Evolutionary conservation across 2,329 filamentous ascomycete genomes (phyloP), one percentile per base, ranked within the genome.

Genomic region (Bipolaris oryzae): DNA sequence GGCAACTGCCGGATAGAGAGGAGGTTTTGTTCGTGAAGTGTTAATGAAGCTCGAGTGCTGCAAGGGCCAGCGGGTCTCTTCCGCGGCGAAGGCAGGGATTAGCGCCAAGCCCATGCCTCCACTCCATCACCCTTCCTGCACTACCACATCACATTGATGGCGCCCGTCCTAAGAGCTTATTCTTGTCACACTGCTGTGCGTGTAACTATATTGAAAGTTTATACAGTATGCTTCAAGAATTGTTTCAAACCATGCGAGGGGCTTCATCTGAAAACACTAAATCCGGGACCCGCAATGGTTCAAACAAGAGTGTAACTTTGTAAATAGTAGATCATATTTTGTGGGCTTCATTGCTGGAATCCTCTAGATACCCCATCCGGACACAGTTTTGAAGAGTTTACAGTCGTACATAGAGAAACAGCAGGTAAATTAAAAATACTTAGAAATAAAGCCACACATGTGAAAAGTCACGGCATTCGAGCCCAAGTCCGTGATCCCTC

Each of bases 401-500:
- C 52, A 44, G 25, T 50, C 39, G 20, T 50, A 33, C 13, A 7
- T 13, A 34, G 11, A 35, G 18, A 25, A n/a, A 20, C 25, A 41
- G 9, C 20, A 42, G 16, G 31, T 62, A 66, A 65, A 65, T 59
- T 69, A 69, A 56, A 60, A 68, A 69, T 71, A 72, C 69, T 71
- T 54, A 50, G 44, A 52, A 31, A 13, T 31, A 31, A 50, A n/a
- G 44, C 33, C 35, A 34, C 21, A 52, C 38, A 56, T 49, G 18
- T 43, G 39, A 50, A 18, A 16, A 33, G 20, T 18, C 39, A 23
- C 15, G 44, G 38, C 34, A 28, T 25, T 31, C 18, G 18, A 45
- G 7, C 31, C 35, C 50, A 59, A 56, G 62, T 51, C 33, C 47
- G 37, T 58, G 52, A 48, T 47, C 35, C 43, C 43, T 42, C 25